phyloP scores from a whole-genome alignment of 768 basidiomycete genomes.

The Panellus pusillus region DNA sequence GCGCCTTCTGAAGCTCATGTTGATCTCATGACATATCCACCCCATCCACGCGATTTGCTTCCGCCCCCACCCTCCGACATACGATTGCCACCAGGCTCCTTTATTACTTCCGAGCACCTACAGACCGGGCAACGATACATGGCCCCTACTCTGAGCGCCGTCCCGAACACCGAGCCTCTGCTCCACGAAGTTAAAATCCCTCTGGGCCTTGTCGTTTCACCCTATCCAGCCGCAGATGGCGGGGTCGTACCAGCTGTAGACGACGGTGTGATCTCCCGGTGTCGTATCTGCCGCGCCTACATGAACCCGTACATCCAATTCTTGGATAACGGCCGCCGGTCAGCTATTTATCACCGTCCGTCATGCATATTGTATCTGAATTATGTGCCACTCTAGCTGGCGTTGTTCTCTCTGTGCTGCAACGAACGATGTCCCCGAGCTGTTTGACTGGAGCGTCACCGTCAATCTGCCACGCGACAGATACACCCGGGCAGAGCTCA shows the following conservation, averaged over 20 bases:
- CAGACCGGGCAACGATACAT: slow-evolving; percentile 59
- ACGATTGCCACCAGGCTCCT: slow-evolving; percentile 49
- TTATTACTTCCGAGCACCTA: slow-evolving; percentile 21
- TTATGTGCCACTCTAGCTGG: slow-evolving; percentile 39
- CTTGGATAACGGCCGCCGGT: slow-evolving; percentile 63
- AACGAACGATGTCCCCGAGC: slow-evolving; percentile 63
- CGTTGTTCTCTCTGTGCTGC: slow-evolving; percentile 68
- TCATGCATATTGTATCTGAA: neutral
- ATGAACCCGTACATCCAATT: slow-evolving; percentile 70
- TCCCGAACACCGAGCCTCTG: slow-evolving; percentile 54
- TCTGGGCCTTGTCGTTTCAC: slow-evolving; percentile 57
- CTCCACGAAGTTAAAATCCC: slow-evolving; percentile 60
- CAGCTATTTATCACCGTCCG: slow-evolving; percentile 15
- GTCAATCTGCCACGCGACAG: slow-evolving; percentile 59
- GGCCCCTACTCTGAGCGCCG: slow-evolving; percentile 55
- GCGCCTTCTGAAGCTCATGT: slow-evolving; percentile 43
- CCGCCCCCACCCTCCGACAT: slow-evolving; percentile 52
- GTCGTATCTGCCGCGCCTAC: slow-evolving; percentile 58
- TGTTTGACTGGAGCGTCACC: slow-evolving; percentile 64
- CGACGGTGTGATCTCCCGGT: slow-evolving; percentile 61
- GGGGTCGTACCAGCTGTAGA: slow-evolving; percentile 48
- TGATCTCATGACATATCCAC: slow-evolving; percentile 59
- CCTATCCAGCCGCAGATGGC: slow-evolving; percentile 53
- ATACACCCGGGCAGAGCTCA: slow-evolving; percentile 56
- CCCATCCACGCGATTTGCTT: slow-evolving; percentile 54